Evolutionary conservation across 306 rosid species (phyloP).

Genomic region (Benincasa hispida): DNA sequence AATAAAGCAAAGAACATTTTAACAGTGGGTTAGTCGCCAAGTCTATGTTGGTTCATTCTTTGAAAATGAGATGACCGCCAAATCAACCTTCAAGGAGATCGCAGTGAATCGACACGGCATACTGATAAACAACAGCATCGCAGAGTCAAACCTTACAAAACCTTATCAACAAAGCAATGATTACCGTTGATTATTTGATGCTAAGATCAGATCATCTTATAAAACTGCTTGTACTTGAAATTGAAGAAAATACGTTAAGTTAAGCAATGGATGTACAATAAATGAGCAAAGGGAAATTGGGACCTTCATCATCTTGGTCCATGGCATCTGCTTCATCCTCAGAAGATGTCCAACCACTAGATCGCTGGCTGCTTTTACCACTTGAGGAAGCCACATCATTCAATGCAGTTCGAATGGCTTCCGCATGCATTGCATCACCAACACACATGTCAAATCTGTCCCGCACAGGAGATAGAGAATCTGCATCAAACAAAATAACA

Average conservation of each 20-base stretch:
- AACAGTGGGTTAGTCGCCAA: background rate
- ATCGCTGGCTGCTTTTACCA: conserved; percentile 20
- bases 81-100: background rate
- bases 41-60: background rate
- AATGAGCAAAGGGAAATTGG: background rate
- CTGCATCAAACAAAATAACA: conserved; percentile 19
- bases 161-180: background rate
- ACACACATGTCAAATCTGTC: conserved; percentile 52
- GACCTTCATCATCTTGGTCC: conserved; percentile 83
- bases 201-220: background rate
- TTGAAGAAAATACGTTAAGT: background rate
- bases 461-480: conserved; percentile 61
- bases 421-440: conserved; percentile 44
- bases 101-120: background rate
- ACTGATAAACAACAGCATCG: background rate
- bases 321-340: conserved; percentile 83
- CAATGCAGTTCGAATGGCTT: conserved; percentile 76
- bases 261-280: background rate
- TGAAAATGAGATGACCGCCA: background rate
- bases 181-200: background rate
- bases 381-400: conserved; percentile 74
- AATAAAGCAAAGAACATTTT: background rate
- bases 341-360: conserved; percentile 80
- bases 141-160: background rate
- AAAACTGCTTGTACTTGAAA: background rate